These are phyloP conservation scores for Solanum corneliomulleri DNA, from an alignment of 257 asterid genomes.

Conservation along the genomic window DNA sequence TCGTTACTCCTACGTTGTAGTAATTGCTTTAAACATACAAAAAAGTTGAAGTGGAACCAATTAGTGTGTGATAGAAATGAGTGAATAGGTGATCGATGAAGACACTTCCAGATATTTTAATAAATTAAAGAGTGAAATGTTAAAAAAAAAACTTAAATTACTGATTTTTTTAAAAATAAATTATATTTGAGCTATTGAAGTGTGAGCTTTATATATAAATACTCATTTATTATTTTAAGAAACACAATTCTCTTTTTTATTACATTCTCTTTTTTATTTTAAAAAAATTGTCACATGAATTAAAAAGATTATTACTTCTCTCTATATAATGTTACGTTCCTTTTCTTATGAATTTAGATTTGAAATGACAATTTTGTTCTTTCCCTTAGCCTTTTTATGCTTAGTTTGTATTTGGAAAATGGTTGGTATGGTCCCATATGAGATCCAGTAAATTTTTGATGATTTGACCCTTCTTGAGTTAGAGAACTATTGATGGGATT, in stretches of 20 bases:
- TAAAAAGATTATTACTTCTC: neutral
- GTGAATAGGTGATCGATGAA: neutral
- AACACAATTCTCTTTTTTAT: neutral
- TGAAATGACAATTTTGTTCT: neutral
- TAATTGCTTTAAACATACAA: neutral
- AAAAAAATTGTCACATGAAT: neutral
- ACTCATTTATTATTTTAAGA: neutral
- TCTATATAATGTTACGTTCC: neutral
- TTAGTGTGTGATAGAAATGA: neutral
- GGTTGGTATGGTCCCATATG: neutral
- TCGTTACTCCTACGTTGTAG: neutral
- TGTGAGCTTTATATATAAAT: neutral
- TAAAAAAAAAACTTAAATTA: too few species aligned
- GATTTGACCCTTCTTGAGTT: neutral
- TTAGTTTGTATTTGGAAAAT: too few species aligned
- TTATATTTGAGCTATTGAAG: too few species aligned
- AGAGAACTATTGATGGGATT: neutral
- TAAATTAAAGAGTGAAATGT: neutral
- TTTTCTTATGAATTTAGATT: neutral
- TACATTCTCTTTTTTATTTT: neutral
- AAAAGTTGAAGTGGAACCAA: neutral
- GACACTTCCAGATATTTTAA: neutral
- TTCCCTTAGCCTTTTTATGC: neutral
- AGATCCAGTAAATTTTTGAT: neutral
- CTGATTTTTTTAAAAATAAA: too few species aligned